Base-by-base conservation (phyloP, 805 yeast species). In the Wickerhamiella sorbophila region DNA sequence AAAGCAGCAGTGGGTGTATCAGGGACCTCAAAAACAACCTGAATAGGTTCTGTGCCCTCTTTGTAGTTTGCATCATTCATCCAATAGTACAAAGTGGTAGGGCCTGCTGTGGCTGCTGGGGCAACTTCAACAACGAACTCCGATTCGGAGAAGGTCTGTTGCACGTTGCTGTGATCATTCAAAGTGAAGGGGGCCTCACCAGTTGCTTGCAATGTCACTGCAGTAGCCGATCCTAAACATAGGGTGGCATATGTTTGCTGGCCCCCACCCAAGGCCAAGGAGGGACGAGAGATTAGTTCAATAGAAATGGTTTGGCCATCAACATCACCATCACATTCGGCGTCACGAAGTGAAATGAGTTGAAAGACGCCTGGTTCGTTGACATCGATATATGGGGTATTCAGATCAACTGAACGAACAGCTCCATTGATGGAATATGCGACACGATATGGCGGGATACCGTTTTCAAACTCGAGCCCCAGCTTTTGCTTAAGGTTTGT, bases 361-460 rank as follows among this genome's bases (percentile, higher is more conserved):
- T 56, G 57, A 52, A 75, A 76, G 6, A 52, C 49, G 18, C 83
- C 83, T 17, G 70, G 66, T 41, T 64, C 59, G 1, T 54, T 48
- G 3, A 64, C 71, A 8, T 52, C 54, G 27, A 76, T 31, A 6
- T 17, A 17, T 3, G 35, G 35, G 3, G 18, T 27, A n/a, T 38
- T 10, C 16, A 22, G 14, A 15, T 22, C 19, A 4, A 33, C 27
- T 3, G 6, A 4, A 4, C 20, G 17, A 3, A 15, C 29, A 14
- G 32, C 36, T 15, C 45, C 49, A 22, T 46, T 42, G 16, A 41
- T 16, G 1, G 31, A 18, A 26, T 63, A 64, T 19, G 41, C 36
- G 12, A 63, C 59, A 1, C 49, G 46, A 57, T 70, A 72, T 3
- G 83, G 79, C 1, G 72, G 69, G 36, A 69, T 72, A 15, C 87